phyloP scores from a whole-genome alignment of 1,284 basidiomycete species.

The Ustilago loliicola region DNA sequence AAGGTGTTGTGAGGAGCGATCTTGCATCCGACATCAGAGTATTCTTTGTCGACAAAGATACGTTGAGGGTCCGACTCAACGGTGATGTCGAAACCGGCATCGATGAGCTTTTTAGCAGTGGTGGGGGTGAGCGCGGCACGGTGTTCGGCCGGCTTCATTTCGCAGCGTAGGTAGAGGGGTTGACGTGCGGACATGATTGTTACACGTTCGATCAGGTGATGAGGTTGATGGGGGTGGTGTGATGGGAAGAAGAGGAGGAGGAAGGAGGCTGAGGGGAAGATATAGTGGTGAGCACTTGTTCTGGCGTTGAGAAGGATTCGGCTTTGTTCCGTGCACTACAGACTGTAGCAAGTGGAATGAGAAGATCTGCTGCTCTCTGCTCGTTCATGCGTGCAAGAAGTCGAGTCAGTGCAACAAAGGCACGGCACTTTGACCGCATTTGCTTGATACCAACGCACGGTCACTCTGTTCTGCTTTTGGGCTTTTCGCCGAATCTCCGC shows the following conservation, averaged over 20 bases:
- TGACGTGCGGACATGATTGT: constrained; percentile 42
- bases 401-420: constrained; percentile 26
- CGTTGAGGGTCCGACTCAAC: constrained; percentile 95
- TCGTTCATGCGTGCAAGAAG: neutral
- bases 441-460: constrained; percentile 12
- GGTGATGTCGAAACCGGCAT: constrained; percentile 88
- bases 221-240: neutral
- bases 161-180: constrained; percentile 68
- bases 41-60: constrained; percentile 95
- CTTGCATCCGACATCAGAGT: constrained; percentile 80
- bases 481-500: constrained; percentile 46
- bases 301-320: neutral
- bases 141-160: constrained; percentile 76
- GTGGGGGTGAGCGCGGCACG: constrained; percentile 94
- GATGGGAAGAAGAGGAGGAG: neutral
- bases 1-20: constrained; percentile 91
- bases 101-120: constrained; percentile 89
- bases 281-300: constrained; percentile 4
- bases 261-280: neutral
- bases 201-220: neutral
- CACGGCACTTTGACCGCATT: neutral
- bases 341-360: neutral
- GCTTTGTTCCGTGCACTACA: constrained; percentile 6
- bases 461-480: constrained; percentile 14
- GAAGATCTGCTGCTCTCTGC: neutral